Conservation (phyloP, 2,329 filamentous ascomycete genomes). For the Pseudogymnoascus sp. region DNA sequence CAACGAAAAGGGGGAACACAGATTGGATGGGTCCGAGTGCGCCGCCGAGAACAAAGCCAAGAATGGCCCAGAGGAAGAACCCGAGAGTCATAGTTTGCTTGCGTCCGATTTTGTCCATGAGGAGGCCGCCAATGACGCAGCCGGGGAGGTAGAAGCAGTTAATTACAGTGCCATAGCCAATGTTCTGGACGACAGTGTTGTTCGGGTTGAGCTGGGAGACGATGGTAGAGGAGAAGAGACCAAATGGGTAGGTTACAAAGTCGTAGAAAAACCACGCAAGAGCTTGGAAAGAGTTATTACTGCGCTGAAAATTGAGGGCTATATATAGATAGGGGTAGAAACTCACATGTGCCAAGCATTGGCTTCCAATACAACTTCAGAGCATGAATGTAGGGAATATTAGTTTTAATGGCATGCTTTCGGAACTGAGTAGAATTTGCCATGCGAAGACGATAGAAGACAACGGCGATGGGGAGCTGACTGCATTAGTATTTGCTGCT, state of each 20-base stretch:
- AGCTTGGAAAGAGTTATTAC: slow-evolving; percentile 24
- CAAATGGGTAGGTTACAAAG: slow-evolving; percentile 47
- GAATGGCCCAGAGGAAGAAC: slow-evolving; percentile 36
- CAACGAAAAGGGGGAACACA: slow-evolving; percentile 42
- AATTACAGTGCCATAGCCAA: slow-evolving; percentile 41
- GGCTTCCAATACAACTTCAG: slow-evolving; percentile 31
- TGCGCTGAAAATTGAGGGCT: slow-evolving; percentile 31
- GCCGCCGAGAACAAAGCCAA: slow-evolving; percentile 44
- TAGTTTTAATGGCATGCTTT: slow-evolving; percentile 38
- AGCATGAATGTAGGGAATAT: slow-evolving; percentile 39
- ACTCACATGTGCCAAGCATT: slow-evolving; percentile 41
- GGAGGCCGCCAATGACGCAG: slow-evolving; percentile 38
- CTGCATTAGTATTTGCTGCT: no score
- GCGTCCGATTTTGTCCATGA: slow-evolving; percentile 43
- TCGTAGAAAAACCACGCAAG: slow-evolving; percentile 47
- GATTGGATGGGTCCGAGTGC: slow-evolving; percentile 38
- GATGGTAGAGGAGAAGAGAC: slow-evolving; percentile 47
- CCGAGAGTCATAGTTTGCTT: slow-evolving; percentile 44
- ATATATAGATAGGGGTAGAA: slow-evolving; percentile 17
- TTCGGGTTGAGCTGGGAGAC: slow-evolving; percentile 35
- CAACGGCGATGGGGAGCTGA: slow-evolving; percentile 29
- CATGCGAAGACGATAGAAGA: slow-evolving; percentile 44
- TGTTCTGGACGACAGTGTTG: slow-evolving; percentile 35
- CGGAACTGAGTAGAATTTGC: slow-evolving; percentile 41
- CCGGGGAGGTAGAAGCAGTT: slow-evolving; percentile 46